Evolutionary conservation across 2,329 filamentous ascomycete species (phyloP).

Genomic region (Pseudopithomyces maydicus): DNA sequence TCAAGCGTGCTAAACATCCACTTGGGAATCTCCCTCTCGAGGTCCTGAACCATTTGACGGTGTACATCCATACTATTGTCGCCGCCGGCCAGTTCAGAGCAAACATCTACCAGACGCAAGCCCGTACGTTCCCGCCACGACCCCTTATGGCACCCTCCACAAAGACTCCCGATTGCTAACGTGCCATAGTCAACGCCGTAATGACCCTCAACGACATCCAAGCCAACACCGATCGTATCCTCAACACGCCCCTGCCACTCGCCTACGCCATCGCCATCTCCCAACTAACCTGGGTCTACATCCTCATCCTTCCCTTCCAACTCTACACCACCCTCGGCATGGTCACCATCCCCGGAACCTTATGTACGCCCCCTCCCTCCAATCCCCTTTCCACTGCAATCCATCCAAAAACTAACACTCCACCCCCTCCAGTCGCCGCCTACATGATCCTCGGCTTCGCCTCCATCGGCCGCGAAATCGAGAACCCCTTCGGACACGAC

Average conservation of each 20-base stretch:
- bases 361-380: neutral
- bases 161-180: neutral
- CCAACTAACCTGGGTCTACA: conserved; percentile 85
- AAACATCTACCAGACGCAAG: conserved; percentile 63
- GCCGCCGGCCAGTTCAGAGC: conserved; percentile 59
- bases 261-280: conserved; percentile 84
- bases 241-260: conserved; percentile 80
- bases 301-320: conserved; percentile 81
- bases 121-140: conserved; percentile 42
- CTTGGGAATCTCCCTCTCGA: conserved; percentile 83
- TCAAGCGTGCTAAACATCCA: conserved; percentile 74
- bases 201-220: conserved; percentile 71
- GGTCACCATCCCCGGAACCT: conserved; percentile 75
- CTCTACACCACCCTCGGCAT: conserved; percentile 67
- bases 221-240: conserved; percentile 74
- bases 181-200: conserved; percentile 60
- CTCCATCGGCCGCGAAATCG: conserved; percentile 65
- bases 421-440: conserved; percentile 53
- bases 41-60: conserved; percentile 73
- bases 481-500: conserved; percentile 83
- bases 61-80: conserved; percentile 68
- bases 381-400: neutral
- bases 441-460: conserved; percentile 84
- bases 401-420: neutral
- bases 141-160: conserved; percentile 8